These are phyloP conservation scores for Leccinum imitatum DNA, from an alignment of 768 basidiomycete species.

Conservation along the genomic window DNA sequence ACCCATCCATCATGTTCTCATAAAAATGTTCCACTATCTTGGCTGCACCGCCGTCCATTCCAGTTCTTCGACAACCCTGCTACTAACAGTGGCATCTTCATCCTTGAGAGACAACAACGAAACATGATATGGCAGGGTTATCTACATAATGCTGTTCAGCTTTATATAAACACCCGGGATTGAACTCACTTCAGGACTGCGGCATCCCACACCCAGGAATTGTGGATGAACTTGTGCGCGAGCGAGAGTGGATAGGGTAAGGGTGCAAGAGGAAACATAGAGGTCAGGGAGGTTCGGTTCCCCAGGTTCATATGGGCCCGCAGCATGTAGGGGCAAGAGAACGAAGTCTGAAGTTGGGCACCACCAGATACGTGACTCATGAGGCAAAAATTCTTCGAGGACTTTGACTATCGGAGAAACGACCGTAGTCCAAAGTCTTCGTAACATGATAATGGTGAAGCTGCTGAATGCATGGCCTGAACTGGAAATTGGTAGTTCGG, in stretches of 20 bases:
- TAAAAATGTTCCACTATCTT: not conserved
- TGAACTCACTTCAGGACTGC: not conserved
- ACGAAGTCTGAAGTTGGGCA: not conserved
- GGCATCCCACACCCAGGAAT: not conserved
- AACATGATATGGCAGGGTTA: not conserved
- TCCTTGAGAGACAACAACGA: not conserved
- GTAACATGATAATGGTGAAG: not conserved
- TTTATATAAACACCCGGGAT: not conserved
- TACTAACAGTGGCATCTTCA: not conserved
- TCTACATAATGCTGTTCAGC: conserved; percentile 3
- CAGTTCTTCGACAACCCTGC: not conserved
- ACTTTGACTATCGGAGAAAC: not conserved
- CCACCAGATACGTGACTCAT: not conserved
- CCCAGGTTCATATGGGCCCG: not conserved
- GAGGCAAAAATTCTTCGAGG: not conserved
- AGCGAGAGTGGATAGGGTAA: not conserved
- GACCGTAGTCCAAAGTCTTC: not conserved
- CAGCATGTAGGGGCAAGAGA: not conserved
- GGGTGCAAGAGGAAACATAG: not conserved
- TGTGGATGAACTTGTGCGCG: not conserved
- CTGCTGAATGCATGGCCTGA: not conserved
- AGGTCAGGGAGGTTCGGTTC: not conserved
- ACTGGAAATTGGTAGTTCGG: not conserved
- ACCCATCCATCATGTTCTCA: not conserved
- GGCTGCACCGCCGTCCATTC: not conserved